Base-by-base conservation (phyloP, 441 rosid species). In the Adansonia gregorii region DNA sequence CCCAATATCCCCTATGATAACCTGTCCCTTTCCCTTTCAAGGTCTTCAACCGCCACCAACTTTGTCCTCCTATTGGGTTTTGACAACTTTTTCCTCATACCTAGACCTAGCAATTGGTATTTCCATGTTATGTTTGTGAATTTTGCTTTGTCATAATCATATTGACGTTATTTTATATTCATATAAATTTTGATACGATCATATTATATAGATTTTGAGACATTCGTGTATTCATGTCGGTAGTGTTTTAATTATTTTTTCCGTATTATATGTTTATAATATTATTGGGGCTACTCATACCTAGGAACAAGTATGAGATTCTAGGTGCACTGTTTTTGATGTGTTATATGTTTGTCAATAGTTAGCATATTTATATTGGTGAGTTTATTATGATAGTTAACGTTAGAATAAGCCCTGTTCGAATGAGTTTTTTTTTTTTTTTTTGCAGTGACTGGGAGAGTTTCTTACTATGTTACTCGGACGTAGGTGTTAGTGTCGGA, bases 241-340 rank as follows among this genome's bases (percentile, higher is more conserved):
- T 31, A 31, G 39, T 31, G 39, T 31, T 31, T 31, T 31, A 31
- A 31, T 31, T 31, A 31, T 31, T 31, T 31, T 31, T 31, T 31
- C 39, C 39, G 39, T 31, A 31, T 31, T 31, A 31, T 31, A 31
- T 31, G 39, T 3, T 4, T 31, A 31, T 31, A 31, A 31, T 31
- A 31, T 31, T 31, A 31, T 31, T 31, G 39, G 39, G 39, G 3
- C 39, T 31, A 31, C 39, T 31, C 39, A n/a, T 71, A 54, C 48
- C 43, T 17, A 15, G 31, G 64, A 39, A 72, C 31, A 69, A 52
- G 74, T 12, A 72, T 35, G 75, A 7, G 49, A 54, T 55, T 72
- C 64, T 35, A 35, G 48, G 55, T 54, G 48, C 49, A 31, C 63
- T 54, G 49, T 5, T 72, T 69, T 35, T 54, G 49, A 54, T 17